Evolutionary conservation across 768 basidiomycete genomes (phyloP).

Genomic region (Psilocybe azurescens): DNA sequence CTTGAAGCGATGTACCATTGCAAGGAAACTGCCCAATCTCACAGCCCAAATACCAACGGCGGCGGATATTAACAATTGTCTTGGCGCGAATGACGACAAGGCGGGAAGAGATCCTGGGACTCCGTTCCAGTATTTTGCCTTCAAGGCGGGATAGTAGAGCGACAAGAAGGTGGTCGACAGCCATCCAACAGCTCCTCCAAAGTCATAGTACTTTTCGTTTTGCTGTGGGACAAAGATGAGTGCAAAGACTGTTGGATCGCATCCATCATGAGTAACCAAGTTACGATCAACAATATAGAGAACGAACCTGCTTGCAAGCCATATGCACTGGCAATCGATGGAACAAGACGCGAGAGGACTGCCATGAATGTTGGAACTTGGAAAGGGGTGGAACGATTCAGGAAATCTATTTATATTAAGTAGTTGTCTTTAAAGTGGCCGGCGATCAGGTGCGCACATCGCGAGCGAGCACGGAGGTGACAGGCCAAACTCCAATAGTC

Average conservation of each 20-base stretch:
- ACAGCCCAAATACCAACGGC: slow-evolving; percentile 64
- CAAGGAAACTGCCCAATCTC: slow-evolving; percentile 67
- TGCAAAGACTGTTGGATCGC: slow-evolving; percentile 49
- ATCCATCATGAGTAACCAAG: neutral
- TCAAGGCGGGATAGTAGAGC: slow-evolving; percentile 65
- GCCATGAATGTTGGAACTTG: slow-evolving; percentile 37
- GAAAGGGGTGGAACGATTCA: neutral
- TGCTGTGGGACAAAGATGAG: slow-evolving; percentile 67
- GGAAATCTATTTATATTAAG: slow-evolving; percentile 14
- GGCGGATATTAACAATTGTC: slow-evolving; percentile 64
- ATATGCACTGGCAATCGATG: slow-evolving; percentile 52
- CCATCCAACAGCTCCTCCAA: slow-evolving; percentile 71
- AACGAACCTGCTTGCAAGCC: slow-evolving; percentile 51
- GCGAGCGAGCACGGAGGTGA: too few relatives aligned
- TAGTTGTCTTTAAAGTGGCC: neutral
- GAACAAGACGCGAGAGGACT: slow-evolving; percentile 59
- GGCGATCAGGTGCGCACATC: neutral
- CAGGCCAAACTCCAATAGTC: too few relatives aligned
- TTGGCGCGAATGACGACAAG: slow-evolving; percentile 55
- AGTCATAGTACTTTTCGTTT: slow-evolving; percentile 70
- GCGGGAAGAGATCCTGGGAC: slow-evolving; percentile 42
- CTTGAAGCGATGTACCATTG: slow-evolving; percentile 41
- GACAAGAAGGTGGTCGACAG: slow-evolving; percentile 63
- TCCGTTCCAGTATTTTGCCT: slow-evolving; percentile 50
- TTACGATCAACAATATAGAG: neutral